A percentile compares a stretch with the other conserved stretches of the same genome.
These are phyloP conservation scores for Clavispora asparagi DNA, from an alignment of 805 yeast genomes.

Conservation along the genomic window DNA sequence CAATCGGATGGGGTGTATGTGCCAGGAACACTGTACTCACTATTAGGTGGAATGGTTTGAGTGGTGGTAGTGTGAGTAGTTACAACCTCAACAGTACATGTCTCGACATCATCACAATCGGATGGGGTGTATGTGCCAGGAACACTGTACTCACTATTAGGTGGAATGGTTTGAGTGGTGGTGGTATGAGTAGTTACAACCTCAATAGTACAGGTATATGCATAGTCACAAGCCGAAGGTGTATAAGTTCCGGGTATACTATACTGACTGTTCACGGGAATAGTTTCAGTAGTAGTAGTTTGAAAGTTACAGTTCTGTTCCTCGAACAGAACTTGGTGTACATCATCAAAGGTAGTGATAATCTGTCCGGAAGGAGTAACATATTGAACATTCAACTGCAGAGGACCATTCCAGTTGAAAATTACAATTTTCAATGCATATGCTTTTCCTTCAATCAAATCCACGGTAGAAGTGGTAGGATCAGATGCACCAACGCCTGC, in stretches of 20 bases:
- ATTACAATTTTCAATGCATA: conserved; percentile 13
- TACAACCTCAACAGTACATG: background rate
- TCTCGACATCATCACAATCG: background rate
- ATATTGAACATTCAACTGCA: conserved; percentile 3
- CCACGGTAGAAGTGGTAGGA: conserved; percentile 5
- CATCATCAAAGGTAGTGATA: background rate
- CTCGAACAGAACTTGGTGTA: background rate
- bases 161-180: background rate
- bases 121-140: background rate
- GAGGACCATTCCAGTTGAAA: conserved; percentile 13
- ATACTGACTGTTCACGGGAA: background rate
- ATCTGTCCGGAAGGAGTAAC: conserved; percentile 1
- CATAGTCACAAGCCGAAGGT: background rate
- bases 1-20: background rate
- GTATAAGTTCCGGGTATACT: background rate
- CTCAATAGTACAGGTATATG: background rate
- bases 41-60: background rate
- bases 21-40: background rate
- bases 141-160: background rate
- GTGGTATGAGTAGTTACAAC: background rate
- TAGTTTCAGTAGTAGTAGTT: background rate
- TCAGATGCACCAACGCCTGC: conserved; percentile 6
- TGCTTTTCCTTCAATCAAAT: conserved; percentile 6
- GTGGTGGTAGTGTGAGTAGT: background rate
- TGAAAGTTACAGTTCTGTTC: background rate